Evolutionary conservation across 352 stramenopile species (phyloP).

Genomic region (Phytopythium cucurbitacearum): DNA sequence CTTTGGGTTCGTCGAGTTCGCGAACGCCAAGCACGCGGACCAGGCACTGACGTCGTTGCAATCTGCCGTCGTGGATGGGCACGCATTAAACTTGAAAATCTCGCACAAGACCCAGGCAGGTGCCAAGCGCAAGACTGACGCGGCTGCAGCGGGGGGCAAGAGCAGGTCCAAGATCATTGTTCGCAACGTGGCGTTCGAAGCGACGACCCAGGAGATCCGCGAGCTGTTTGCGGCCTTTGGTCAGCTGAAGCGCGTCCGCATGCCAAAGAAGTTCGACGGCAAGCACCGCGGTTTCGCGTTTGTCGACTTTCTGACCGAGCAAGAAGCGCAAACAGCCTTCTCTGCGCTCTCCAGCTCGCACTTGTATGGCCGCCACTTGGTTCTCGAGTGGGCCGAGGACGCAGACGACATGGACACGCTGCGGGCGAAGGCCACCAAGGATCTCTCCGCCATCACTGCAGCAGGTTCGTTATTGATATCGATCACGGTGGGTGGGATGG

Average conservation of each 20-base stretch:
- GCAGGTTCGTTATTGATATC: slow-evolving; percentile 5
- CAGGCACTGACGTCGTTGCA: slow-evolving; percentile 78
- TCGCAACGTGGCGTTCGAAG: slow-evolving; percentile 98
- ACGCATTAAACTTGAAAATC: slow-evolving; percentile 93
- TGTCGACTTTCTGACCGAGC: slow-evolving; percentile 95
- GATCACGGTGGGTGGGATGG: background rate
- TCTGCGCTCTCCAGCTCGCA: slow-evolving; percentile 93
- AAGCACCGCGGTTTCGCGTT: slow-evolving; percentile 98
- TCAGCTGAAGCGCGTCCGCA: slow-evolving; percentile 95
- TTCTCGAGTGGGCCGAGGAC: slow-evolving; percentile 96
- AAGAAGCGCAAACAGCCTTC: slow-evolving; percentile 94
- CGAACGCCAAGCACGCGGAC: slow-evolving; percentile 79
- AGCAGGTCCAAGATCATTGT: slow-evolving; percentile 96
- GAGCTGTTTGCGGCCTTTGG: slow-evolving; percentile 97
- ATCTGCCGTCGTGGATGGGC: slow-evolving; percentile 91
- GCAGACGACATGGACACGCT: slow-evolving; percentile 83
- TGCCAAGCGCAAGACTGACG: slow-evolving; percentile 33
- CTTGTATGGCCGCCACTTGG: slow-evolving; percentile 98
- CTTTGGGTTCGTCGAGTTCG: slow-evolving; percentile 99
- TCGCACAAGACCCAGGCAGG: slow-evolving; percentile 85
- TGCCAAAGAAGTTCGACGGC: slow-evolving; percentile 99
- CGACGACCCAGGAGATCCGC: slow-evolving; percentile 94
- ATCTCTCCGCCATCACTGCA: slow-evolving; percentile 65
- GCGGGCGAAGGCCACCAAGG: slow-evolving; percentile 73
- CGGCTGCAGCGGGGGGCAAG: slow-evolving; percentile 21